phyloP scores from a whole-genome alignment of 2,329 filamentous ascomycete species.

The Cercospora janseana region DNA sequence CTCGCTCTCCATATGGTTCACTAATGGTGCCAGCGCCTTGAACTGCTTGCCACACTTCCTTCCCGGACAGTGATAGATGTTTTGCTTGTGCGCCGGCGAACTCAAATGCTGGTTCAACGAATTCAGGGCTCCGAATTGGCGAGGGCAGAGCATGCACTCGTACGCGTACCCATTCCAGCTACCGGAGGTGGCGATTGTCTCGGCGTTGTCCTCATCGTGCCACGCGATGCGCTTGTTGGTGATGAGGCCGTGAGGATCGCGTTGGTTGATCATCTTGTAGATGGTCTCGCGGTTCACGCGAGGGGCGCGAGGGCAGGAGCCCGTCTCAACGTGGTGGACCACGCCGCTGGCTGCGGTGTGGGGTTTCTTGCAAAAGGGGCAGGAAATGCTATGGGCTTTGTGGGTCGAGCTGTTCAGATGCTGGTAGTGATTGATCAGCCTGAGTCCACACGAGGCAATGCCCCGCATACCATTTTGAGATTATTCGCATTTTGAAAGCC shows the following conservation, averaged over 20 bases:
- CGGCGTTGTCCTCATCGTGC: slow-evolving; percentile 35
- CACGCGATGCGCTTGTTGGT: slow-evolving; percentile 54
- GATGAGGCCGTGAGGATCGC: slow-evolving; percentile 51
- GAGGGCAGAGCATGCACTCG: slow-evolving; percentile 57
- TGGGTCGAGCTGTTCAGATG: slow-evolving; percentile 57
- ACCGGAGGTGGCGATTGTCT: slow-evolving; percentile 41
- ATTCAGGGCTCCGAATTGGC: slow-evolving; percentile 39
- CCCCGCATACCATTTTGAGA: slow-evolving; percentile 25
- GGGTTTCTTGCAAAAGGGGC: slow-evolving; percentile 54
- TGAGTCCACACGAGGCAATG: neutral
- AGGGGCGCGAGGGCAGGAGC: slow-evolving; percentile 50
- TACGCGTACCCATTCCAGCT: slow-evolving; percentile 50
- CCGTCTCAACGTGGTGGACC: slow-evolving; percentile 56
- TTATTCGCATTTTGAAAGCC: slow-evolving; percentile 38
- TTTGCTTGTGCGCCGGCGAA: slow-evolving; percentile 53
- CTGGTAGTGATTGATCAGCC: slow-evolving; percentile 38
- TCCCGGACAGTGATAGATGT: slow-evolving; percentile 48
- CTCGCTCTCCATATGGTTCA: slow-evolving; percentile 50
- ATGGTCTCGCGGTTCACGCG: slow-evolving; percentile 51
- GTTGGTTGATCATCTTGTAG: slow-evolving; percentile 45
- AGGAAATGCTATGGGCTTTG: slow-evolving; percentile 46
- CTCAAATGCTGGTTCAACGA: slow-evolving; percentile 55
- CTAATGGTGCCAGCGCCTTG: slow-evolving; percentile 41
- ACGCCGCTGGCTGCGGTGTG: slow-evolving; percentile 56
- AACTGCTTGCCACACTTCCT: slow-evolving; percentile 42